These are phyloP conservation scores for Globisporangium okanoganense DNA, from an alignment of 352 stramenopile genomes.

Conservation along the genomic window DNA sequence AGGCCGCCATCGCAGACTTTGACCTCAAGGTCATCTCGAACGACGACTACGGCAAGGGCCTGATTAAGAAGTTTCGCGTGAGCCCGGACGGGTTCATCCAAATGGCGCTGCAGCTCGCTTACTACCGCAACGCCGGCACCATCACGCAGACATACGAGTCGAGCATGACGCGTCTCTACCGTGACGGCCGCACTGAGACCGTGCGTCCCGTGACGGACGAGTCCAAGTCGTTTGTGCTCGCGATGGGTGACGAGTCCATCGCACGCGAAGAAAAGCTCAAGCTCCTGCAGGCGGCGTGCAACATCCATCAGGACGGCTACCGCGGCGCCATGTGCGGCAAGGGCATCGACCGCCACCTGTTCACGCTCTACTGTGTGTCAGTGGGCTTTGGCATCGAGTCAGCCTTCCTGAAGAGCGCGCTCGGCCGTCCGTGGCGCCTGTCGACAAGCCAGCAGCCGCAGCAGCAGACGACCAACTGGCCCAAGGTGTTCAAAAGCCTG, in stretches of 20 bases:
- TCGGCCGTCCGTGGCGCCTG: slow-evolving; percentile 81
- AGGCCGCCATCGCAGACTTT: slow-evolving; percentile 81
- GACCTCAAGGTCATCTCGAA: slow-evolving; percentile 89
- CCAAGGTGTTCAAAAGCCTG: slow-evolving; percentile 59
- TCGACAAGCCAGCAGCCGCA: slow-evolving; percentile 90
- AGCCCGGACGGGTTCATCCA: slow-evolving; percentile 96
- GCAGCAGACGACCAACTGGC: slow-evolving; percentile 85
- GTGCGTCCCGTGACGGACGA: slow-evolving; percentile 89
- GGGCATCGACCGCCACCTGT: slow-evolving; percentile 95
- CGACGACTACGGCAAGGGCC: slow-evolving; percentile 83
- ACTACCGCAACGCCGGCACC: slow-evolving; percentile 90
- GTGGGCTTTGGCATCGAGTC: slow-evolving; percentile 86
- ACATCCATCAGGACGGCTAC: slow-evolving; percentile 91
- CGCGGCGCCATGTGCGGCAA: slow-evolving; percentile 86
- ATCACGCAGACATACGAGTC: slow-evolving; percentile 97
- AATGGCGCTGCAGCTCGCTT: slow-evolving; percentile 95
- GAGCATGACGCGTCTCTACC: slow-evolving; percentile 94
- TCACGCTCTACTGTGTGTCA: slow-evolving; percentile 92
- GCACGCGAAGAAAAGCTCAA: slow-evolving; percentile 76
- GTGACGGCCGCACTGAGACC: slow-evolving; percentile 94
- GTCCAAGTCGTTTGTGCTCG: slow-evolving; percentile 89
- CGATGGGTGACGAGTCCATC: slow-evolving; percentile 68
- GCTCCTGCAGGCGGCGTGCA: slow-evolving; percentile 85
- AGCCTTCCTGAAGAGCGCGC: slow-evolving; percentile 84
- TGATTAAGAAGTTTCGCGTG: slow-evolving; percentile 91